phyloP scores from a whole-genome alignment of 2,329 filamentous ascomycete genomes.

The Alternaria incomplexa region DNA sequence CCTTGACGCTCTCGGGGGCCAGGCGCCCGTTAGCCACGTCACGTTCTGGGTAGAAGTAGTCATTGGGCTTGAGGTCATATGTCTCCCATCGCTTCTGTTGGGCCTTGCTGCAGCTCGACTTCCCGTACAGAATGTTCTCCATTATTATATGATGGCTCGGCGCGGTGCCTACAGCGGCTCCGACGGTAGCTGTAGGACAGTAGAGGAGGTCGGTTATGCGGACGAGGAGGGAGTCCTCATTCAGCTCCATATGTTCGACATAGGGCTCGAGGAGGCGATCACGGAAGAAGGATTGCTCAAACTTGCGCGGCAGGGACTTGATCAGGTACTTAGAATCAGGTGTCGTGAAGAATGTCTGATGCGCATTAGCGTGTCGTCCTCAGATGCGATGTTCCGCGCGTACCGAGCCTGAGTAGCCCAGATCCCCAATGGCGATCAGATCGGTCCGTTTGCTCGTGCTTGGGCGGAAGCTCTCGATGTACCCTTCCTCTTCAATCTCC shows the following conservation, averaged over 20 bases:
- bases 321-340: conserved; percentile 70
- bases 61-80: conserved; percentile 75
- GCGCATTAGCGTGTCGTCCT: conserved; percentile 10
- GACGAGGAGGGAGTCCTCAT: conserved; percentile 68
- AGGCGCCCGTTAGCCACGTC: conserved; percentile 71
- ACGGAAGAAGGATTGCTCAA: conserved; percentile 74
- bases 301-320: conserved; percentile 72
- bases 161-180: conserved; percentile 64
- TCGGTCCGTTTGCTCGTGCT: conserved; percentile 47
- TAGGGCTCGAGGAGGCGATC: conserved; percentile 71
- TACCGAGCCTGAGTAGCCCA: conserved; percentile 76
- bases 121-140: conserved; percentile 74
- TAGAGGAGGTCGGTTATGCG: conserved; percentile 75
- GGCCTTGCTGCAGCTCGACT: conserved; percentile 51
- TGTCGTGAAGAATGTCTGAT: conserved; percentile 72
- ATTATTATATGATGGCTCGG: conserved; percentile 78
- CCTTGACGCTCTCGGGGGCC: conserved; percentile 68
- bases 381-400: conserved; percentile 7
- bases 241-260: conserved; percentile 65
- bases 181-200: conserved; percentile 62
- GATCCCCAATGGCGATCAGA: conserved; percentile 67
- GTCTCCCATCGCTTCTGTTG: conserved; percentile 66
- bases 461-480: conserved; percentile 59
- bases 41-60: conserved; percentile 78
- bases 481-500: conserved; percentile 61